Base-by-base conservation (phyloP, 805 yeast species). In the Nakazawaea wickerhamii region DNA sequence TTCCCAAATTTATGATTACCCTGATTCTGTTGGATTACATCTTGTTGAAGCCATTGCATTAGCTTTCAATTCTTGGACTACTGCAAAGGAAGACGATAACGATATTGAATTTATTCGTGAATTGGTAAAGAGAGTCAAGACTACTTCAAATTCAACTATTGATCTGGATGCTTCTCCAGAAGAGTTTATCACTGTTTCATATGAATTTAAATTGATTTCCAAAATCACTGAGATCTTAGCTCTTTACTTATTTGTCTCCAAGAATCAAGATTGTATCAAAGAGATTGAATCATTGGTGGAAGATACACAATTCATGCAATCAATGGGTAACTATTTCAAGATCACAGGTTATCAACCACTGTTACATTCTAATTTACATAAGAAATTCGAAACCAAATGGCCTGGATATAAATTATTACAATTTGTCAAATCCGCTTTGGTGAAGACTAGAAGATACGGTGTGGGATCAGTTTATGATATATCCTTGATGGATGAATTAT, bases 1-100 rank as follows among this genome's bases (percentile, higher is more conserved):
- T 0, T 55, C 71, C 21, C 69, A 71, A 20, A 64, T 82, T 44
- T 70, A 73, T 9, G 59, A 66, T 37, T 73, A 74, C 40, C 87
- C 91, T 1, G 71, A 77, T 40, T 66, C 75, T 14, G 79, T 81
- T n/a, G 74, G 82, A 19, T 72, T 81, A 18, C 81, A 81, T 48
- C 60, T 88, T 19, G 68, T 85, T 17, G 89, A 84, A 56, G 79
- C 95, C 0, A 69, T 89, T 21, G 74, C 93, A 0, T 64, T 75
- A 38, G 89, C 95, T 0, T 76, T 81, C 52, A 85, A 84, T 55
- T 75, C 87, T 0, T 85, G 95, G 95, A 76, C 83, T 0, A 71
- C 81, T 1, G 75, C 78, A 0, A 71, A 76, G 40, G 74, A 76
- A 34, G 67, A 67, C 40, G 74, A 70, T 5, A 65, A 65, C 26